Percentiles rank a stretch among this genome's conserved stretches.
phyloP scores from a whole-genome alignment of 306 rosid genomes.

The Acacia crassicarpa region DNA sequence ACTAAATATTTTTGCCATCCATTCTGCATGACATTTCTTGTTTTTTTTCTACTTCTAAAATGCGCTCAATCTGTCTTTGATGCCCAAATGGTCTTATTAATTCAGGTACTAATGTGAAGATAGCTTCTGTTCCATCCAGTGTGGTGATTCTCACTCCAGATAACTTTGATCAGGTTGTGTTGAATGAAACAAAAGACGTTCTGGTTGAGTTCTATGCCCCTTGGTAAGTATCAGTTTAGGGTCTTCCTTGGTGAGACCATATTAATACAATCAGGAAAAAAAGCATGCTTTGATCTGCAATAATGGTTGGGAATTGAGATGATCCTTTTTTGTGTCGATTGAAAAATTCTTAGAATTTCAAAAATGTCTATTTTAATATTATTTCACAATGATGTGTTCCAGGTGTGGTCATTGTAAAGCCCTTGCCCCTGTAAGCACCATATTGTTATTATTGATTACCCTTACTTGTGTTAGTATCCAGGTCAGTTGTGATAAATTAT shows the following conservation, averaged over 20 bases:
- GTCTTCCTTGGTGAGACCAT: not conserved
- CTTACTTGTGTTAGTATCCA: conserved; percentile 11
- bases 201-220: conserved; percentile 96
- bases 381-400: conserved; percentile 26
- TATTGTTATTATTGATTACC: conserved; percentile 7
- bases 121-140: conserved; percentile 61
- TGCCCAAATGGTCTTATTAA: conserved; percentile 22
- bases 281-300: not conserved
- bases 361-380: not conserved
- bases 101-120: conserved; percentile 86
- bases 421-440: conserved; percentile 82
- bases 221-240: conserved; percentile 54
- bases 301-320: not conserved
- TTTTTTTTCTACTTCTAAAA: not conserved
- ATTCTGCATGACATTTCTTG: conserved; percentile 20
- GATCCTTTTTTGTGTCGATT: not conserved
- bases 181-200: conserved; percentile 81
- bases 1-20: not conserved
- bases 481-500: conserved; percentile 24
- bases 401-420: conserved; percentile 98
- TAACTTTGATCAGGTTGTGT: conserved; percentile 70
- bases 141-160: conserved; percentile 64
- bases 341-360: not conserved
- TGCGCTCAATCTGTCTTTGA: conserved; percentile 20
- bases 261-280: not conserved